Percentiles rank a stretch among this genome's conserved stretches.
These are phyloP conservation scores for Ogataea thermomethanolica DNA, from an alignment of 805 yeast species.

Conservation along the genomic window DNA sequence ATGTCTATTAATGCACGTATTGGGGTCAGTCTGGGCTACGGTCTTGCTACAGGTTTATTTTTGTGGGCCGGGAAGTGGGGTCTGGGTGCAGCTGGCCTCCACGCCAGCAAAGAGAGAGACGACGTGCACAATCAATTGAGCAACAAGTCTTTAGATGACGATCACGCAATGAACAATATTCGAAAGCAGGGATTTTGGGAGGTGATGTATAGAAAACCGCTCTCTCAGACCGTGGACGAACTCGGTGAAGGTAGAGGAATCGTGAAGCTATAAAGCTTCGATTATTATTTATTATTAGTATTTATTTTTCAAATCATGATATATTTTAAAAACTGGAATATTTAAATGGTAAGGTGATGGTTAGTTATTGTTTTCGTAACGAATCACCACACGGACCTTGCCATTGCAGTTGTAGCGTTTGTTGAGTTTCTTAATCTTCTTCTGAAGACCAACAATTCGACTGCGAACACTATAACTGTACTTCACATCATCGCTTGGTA, in stretches of 20 bases:
- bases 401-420: slow-evolving; percentile 42
- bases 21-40: slow-evolving; percentile 46
- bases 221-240: slow-evolving; percentile 72
- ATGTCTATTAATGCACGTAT: slow-evolving; percentile 36
- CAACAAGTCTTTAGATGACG: slow-evolving; percentile 35
- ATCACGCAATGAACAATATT: slow-evolving; percentile 29
- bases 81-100: slow-evolving; percentile 42
- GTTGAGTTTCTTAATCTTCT: slow-evolving; percentile 55
- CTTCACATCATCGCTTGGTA: slow-evolving; percentile 50
- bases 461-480: slow-evolving; percentile 57
- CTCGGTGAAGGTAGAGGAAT: slow-evolving; percentile 69
- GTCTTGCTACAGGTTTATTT: slow-evolving; percentile 41
- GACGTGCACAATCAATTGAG: slow-evolving; percentile 39
- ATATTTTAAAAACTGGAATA: slow-evolving; percentile 1
- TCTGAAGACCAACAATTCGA: slow-evolving; percentile 56
- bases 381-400: slow-evolving; percentile 50
- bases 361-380: slow-evolving; percentile 28
- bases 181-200: slow-evolving; percentile 71
- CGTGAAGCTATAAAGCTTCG: slow-evolving; percentile 27
- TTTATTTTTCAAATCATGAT: slow-evolving; percentile 9
- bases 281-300: slow-evolving; percentile 11
- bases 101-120: slow-evolving; percentile 38
- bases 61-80: slow-evolving; percentile 54
- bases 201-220: slow-evolving; percentile 73
- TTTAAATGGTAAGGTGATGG: not conserved